A percentile compares a stretch with the other conserved stretches of the same genome.
These are phyloP conservation scores for Elongisporangium anandrum DNA, from an alignment of 352 stramenopile species.

Conservation along the genomic window DNA sequence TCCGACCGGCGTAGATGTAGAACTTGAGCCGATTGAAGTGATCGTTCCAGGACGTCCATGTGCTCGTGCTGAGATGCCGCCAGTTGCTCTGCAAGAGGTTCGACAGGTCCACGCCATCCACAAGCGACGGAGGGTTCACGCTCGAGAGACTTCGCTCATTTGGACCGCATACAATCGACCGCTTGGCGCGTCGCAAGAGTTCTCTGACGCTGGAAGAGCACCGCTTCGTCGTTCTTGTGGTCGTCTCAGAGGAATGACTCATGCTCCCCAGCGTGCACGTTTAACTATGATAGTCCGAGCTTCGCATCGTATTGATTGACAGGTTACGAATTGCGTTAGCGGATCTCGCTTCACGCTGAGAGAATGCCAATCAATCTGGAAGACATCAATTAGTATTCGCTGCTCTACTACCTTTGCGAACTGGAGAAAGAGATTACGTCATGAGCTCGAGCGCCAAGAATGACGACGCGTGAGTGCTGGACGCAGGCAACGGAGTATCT, in stretches of 20 bases:
- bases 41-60: slow-evolving; percentile 23
- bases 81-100: not conserved
- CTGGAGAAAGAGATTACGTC: too few relatives aligned
- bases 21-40: slow-evolving; percentile 43
- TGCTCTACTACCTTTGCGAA: too few relatives aligned
- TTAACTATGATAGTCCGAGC: not conserved
- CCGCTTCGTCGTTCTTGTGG: not conserved
- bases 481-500: too few relatives aligned
- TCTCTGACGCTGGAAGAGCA: not conserved
- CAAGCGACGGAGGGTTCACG: not conserved
- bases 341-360: too few relatives aligned
- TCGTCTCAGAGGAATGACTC: not conserved
- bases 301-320: not conserved
- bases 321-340: too few relatives aligned
- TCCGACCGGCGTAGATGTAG: slow-evolving; percentile 36
- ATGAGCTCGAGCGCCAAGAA: too few relatives aligned
- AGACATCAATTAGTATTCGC: too few relatives aligned
- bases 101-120: not conserved
- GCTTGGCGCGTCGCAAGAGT: not conserved
- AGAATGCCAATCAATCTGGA: too few relatives aligned
- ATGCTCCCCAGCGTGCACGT: not conserved
- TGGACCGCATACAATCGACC: not conserved
- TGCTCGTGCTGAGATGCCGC: not conserved
- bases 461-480: too few relatives aligned
- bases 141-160: not conserved